Base-by-base conservation (phyloP, 768 basidiomycete species). In the Sarcodon sp. region DNA sequence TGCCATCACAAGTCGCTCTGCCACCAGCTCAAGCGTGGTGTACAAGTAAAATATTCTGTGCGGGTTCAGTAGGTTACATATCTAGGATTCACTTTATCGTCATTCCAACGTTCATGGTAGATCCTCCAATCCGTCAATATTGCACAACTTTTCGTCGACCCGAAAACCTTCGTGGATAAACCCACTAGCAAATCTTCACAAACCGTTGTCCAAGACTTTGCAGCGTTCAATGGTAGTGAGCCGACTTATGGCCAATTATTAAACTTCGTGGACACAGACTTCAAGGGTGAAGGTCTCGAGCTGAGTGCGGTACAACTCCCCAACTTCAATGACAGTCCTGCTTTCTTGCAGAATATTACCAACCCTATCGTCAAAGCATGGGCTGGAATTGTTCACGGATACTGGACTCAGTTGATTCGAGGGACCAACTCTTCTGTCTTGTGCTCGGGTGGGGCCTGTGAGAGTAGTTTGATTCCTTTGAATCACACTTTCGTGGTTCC, bases 401-500 rank as follows among this genome's bases (percentile, higher is more conserved):
- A 80, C 64, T 97, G 93, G 93, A 71, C 75, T 0, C 74, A 83
- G 47, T 75, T 97, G 6, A 81, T 85, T 48, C 68, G 88, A 33
- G 70, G 69, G 2, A 92, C 90, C 4, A 90, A 94, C 54, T 57
- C 69, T 13, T 76, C 80, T 1, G 69, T 73, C 0, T 60, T 90
- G 7, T 96, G 88, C 61, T 57, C 62, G 41, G 70, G 66, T 15
- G 71, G 68, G 13, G 50, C 61, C 31, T 97, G 92, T 60, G 85
- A 89, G 62, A 86, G 88, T 61, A 73, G 84, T 0, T 66, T 96
- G 44, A 91, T 96, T 53, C 90, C 91, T 2, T 68, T 96, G 44
- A 96, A 96, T 57, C 76, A 93, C 57, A 90, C 87, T 0, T 89
- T 96, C 56, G 86, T 93, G 18, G 75, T 96, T 35, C 92, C 93